Evolutionary conservation across 2,329 filamentous ascomycete species (phyloP).

Genomic region (Monosporascus sp.): DNA sequence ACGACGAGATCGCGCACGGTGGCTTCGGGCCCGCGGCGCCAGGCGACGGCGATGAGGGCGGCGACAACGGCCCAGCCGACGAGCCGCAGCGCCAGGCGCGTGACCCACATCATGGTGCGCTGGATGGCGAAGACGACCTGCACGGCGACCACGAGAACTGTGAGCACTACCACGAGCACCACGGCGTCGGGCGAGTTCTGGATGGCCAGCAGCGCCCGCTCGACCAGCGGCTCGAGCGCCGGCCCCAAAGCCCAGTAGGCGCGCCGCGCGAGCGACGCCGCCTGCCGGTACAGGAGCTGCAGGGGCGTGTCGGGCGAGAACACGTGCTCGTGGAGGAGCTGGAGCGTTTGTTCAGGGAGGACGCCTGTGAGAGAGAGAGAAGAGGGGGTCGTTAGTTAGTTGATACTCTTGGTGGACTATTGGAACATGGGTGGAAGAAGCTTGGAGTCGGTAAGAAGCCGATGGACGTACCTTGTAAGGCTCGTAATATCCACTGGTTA

Average conservation of each 20-base stretch:
- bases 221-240: constrained; percentile 36
- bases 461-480: constrained; percentile 20
- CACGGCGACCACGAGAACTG: constrained; percentile 53
- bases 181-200: constrained; percentile 37
- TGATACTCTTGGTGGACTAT: neutral
- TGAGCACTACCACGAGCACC: constrained; percentile 42
- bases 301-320: constrained; percentile 41
- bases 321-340: constrained; percentile 41
- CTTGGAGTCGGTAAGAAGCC: neutral
- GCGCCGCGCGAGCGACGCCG: constrained; percentile 21
- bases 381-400: neutral
- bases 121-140: constrained; percentile 66
- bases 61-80: constrained; percentile 59
- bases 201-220: constrained; percentile 30
- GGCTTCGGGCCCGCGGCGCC: constrained; percentile 60
- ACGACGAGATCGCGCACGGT: constrained; percentile 53
- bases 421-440: neutral
- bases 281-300: constrained; percentile 32
- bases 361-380: constrained; percentile 22
- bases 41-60: constrained; percentile 50
- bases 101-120: constrained; percentile 71
- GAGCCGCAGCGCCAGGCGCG: constrained; percentile 58
- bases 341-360: constrained; percentile 39
- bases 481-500: constrained; percentile 19
- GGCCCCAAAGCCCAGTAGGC: constrained; percentile 30